A percentile compares a stretch with the other conserved stretches of the same genome.
phyloP scores from a whole-genome alignment of 2,329 filamentous ascomycete species.

The Trichoderma simmonsii region DNA sequence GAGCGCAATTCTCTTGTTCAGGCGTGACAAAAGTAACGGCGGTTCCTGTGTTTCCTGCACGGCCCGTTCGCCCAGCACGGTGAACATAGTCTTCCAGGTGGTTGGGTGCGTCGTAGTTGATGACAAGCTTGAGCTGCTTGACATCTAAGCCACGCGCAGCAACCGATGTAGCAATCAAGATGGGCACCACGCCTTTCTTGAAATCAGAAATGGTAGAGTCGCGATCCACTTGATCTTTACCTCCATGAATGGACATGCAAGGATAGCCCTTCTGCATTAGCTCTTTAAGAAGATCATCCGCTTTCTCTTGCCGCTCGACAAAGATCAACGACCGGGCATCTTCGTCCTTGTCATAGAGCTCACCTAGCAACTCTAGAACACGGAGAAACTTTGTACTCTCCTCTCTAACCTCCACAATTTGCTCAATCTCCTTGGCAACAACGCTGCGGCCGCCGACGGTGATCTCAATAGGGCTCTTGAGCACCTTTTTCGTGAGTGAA shows the following conservation, averaged over 20 bases:
- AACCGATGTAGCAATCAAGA: slow-evolving; percentile 92
- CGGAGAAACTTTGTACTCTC: slow-evolving; percentile 82
- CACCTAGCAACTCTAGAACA: slow-evolving; percentile 80
- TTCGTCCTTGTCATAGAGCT: slow-evolving; percentile 81
- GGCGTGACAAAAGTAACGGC: slow-evolving; percentile 92
- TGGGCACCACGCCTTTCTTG: slow-evolving; percentile 84
- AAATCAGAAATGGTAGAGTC: slow-evolving; percentile 92
- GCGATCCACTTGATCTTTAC: slow-evolving; percentile 89
- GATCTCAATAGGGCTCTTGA: slow-evolving; percentile 84
- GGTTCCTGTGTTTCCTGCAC: slow-evolving; percentile 90
- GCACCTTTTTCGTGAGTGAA: slow-evolving; percentile 80
- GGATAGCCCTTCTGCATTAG: slow-evolving; percentile 81
- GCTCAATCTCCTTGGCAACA: slow-evolving; percentile 88
- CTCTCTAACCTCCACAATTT: slow-evolving; percentile 83
- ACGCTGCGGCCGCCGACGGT: slow-evolving; percentile 84
- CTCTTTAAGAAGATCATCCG: slow-evolving; percentile 74
- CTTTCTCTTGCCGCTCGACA: slow-evolving; percentile 87
- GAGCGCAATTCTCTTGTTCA: slow-evolving; percentile 85
- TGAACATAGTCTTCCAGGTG: slow-evolving; percentile 97
- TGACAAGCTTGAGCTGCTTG: slow-evolving; percentile 90
- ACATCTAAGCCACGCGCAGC: slow-evolving; percentile 94
- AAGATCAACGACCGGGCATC: slow-evolving; percentile 89
- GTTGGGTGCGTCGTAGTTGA: slow-evolving; percentile 93
- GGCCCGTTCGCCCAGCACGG: slow-evolving; percentile 86
- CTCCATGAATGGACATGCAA: slow-evolving; percentile 90